Evolutionary conservation across 2,329 filamentous ascomycete genomes (phyloP).

Genomic region (Pseudopithomyces chartarum): DNA sequence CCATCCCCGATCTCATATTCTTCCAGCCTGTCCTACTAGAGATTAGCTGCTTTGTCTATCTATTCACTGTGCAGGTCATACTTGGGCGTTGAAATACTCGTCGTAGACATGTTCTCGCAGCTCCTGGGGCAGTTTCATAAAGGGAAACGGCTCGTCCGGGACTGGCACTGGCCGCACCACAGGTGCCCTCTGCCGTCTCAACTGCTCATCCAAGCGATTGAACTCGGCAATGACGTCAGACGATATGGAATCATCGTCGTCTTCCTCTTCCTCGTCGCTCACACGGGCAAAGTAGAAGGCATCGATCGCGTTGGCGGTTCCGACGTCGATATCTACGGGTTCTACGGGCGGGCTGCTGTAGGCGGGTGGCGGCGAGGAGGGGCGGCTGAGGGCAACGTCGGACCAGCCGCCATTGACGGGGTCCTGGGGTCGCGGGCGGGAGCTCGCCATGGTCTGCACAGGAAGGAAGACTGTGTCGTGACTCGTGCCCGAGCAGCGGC

Average conservation of each 20-base stretch:
- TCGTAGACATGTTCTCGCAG: conserved; percentile 39
- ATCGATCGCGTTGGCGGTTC: not conserved
- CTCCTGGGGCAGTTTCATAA: conserved; percentile 38
- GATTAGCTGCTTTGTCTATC: not conserved
- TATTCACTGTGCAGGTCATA: not conserved
- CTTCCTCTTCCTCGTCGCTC: not conserved
- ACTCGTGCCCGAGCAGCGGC: not conserved
- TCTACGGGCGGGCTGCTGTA: not conserved
- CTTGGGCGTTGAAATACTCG: conserved; percentile 27
- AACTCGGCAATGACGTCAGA: not conserved
- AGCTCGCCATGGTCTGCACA: not conserved
- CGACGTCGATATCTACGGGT: not conserved
- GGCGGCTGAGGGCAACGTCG: not conserved
- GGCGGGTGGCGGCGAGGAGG: conserved; percentile 1
- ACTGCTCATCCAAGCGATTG: not conserved
- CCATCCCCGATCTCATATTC: conserved; percentile 8
- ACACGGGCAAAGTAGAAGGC: not conserved
- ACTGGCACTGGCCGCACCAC: not conserved
- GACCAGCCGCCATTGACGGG: not conserved
- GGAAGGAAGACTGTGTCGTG: not conserved
- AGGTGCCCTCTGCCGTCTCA: not conserved
- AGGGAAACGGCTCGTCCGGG: conserved; percentile 21
- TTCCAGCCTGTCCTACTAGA: conserved; percentile 19
- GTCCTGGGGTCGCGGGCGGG: not conserved
- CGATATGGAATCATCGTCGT: not conserved